Percentiles rank a stretch among this genome's conserved stretches.
phyloP scores from a whole-genome alignment of 768 basidiomycete genomes.

The Naganishia antarctica region DNA sequence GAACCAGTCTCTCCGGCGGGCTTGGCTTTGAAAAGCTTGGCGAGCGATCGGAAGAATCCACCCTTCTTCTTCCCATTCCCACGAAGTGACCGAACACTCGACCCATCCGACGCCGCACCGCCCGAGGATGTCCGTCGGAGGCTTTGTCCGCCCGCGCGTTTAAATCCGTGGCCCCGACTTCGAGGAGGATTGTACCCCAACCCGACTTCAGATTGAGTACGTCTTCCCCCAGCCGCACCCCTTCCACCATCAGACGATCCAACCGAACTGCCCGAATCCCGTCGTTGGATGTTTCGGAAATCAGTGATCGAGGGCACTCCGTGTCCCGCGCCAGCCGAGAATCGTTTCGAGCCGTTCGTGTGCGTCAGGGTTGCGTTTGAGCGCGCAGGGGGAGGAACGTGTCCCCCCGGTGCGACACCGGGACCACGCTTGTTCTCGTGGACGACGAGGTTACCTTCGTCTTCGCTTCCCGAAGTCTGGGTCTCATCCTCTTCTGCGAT shows the following conservation, averaged over 20 bases:
- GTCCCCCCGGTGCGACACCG: too few relatives aligned
- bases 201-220: conserved; percentile 45
- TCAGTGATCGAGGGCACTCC: conserved; percentile 29
- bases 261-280: conserved; percentile 20
- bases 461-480: conserved; percentile 41
- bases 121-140: conserved; percentile 40
- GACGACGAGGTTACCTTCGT: conserved; percentile 39
- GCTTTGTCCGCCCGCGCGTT: conserved; percentile 23
- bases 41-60: conserved; percentile 45
- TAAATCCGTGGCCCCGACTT: conserved; percentile 32
- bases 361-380: background rate
- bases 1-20: conserved; percentile 28
- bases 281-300: conserved; percentile 18
- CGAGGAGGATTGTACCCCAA: conserved; percentile 39
- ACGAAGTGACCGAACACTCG: conserved; percentile 31
- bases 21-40: conserved; percentile 43
- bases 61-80: conserved; percentile 38
- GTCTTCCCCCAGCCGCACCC: conserved; percentile 26
- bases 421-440: conserved; percentile 45
- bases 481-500: conserved; percentile 48
- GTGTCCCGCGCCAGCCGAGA: conserved; percentile 1
- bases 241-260: conserved; percentile 19
- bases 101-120: conserved; percentile 34
- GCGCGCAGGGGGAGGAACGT: background rate
- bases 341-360: conserved; percentile 1